Percentiles rank a stretch among this genome's conserved stretches.
phyloP scores from a whole-genome alignment of 23 red algal genomes.

The Chondrus crispus region DNA sequence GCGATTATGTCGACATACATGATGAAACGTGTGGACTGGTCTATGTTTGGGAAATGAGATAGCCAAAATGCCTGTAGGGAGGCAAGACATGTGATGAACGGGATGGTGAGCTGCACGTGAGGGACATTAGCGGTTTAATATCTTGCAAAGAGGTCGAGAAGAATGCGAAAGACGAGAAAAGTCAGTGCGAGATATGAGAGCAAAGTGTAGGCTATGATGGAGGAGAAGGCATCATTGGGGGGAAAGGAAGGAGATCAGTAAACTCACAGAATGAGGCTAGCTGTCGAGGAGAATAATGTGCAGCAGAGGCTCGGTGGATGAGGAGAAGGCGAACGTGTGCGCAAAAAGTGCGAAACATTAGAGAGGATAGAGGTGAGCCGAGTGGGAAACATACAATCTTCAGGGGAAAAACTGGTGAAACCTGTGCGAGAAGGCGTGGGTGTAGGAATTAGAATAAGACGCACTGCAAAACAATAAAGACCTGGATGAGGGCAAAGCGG shows the following conservation, averaged over 20 bases:
- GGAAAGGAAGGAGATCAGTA: constrained; percentile 8
- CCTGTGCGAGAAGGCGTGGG: neutral
- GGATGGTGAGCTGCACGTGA: too few species aligned
- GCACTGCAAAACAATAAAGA: too few species aligned
- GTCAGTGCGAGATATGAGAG: constrained; percentile 1
- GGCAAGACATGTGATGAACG: neutral
- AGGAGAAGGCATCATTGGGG: neutral
- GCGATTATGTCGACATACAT: constrained; percentile 2
- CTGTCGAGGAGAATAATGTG: too few species aligned
- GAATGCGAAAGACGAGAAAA: neutral
- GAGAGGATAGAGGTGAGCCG: neutral
- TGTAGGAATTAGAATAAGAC: too few species aligned
- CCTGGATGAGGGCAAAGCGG: too few species aligned
- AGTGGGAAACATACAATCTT: neutral
- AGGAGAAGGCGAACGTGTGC: neutral
- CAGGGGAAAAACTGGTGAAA: neutral
- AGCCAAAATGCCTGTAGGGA: constrained; percentile 31
- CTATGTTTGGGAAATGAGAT: constrained; percentile 2
- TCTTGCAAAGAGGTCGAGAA: neutral
- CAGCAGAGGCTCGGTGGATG: too few species aligned
- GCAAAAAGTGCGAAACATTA: neutral
- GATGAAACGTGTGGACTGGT: neutral
- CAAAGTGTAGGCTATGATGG: constrained; percentile 9
- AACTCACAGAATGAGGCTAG: constrained; percentile 37
- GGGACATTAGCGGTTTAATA: neutral